Evolutionary conservation across 768 basidiomycete genomes (phyloP), one percentile per base, ranked within the genome.

Genomic region (Candolleomyces eurysporus): DNA sequence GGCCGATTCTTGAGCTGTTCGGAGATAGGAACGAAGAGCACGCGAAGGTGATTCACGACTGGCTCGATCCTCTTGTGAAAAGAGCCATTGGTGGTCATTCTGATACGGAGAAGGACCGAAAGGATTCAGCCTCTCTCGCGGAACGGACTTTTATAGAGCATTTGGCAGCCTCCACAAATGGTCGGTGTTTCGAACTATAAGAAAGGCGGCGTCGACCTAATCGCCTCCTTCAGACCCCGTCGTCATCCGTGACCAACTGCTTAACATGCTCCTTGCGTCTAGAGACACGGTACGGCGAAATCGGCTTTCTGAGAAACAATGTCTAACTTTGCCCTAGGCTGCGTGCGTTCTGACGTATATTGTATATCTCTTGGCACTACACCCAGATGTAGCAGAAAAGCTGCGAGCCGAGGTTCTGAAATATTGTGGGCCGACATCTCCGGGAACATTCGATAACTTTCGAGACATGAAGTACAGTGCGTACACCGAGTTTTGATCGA

Each of bases 221-320:
- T 62, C 26, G 42, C 57, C 14, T 16, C 55, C 56, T 56, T 17
- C 66, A 92, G 91, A 92, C 68, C 74, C 74, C 11, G 76, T 82
- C 8, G 70, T 86, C 48, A 89, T 94, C 58, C 84, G 89, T 21
- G 90, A 93, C 73, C 89, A 94, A 64, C 72, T 93, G 13, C 78
- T 93, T 52, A 93, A 85, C 67, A 85, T 92, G 71, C 75, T 94
- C 2, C 76, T 93, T 11, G 92, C 92, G 5, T 82, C 89, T 22
- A 75, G 92, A 58, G 92, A 94, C 73, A 92, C 92, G 40, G 89
- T 89, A 48, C 51, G 48, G 4, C 42, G 16, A 13, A 46, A 36
- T 26, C 22, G 31, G 43, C 60, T 49, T 40, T 22, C 13, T 17
- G 10, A 57, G 26, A 10, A 31, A 57, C 42, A 21, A 40, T 46